Evolutionary conservation across 2,329 filamentous ascomycete species (phyloP), one percentile per base, ranked within the genome.

Genomic region (Fusarium udum): DNA sequence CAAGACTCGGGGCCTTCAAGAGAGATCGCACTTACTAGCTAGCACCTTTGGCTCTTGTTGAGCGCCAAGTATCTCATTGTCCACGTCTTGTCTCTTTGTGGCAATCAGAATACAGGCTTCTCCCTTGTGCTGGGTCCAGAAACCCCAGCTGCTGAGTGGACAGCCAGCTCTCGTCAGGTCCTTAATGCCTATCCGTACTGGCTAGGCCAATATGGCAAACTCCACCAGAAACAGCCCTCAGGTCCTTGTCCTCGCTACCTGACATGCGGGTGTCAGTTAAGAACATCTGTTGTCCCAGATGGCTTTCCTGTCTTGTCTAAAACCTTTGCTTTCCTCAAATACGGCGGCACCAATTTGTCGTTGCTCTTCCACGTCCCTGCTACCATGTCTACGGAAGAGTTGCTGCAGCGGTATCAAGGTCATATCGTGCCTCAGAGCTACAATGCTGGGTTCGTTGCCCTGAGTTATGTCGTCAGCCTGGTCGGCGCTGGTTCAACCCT

Each of bases 401-500:
- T 87, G 32, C 76, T 86, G 37, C 73, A 76, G 36, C 69, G 82
- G 69, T 87, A 86, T 69, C 72, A 84, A 69, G 85, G 83, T 28
- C 78, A 84, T 46, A 78, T 87, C 24, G 85, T 88, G 31, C 85
- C 86, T 31, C 83, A 84, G 51, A 82, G 82, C 57, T 90, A 87
- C 80, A 84, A 86, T 70, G 82, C 86, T 8, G 89, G 90, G 43
- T 92, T 93, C 75, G 87, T 95, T 18, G 86, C 91, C 31, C 86
- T 94, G 73, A 96, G 94, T 78, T 90, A 93, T 71, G 85, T 93
- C 73, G 93, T 94, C 76, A 95, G 93, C 77, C 85, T 93, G 39
- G 87, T 94, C 72, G 95, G 95, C 70, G 92, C 93, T 55, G 87
- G 90, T 57, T 94, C 94, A 7, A 95, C 94, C 0, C 85, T 97